Conservation (phyloP, 495 filamentous ascomycete genomes). For the Xylona heveae region DNA sequence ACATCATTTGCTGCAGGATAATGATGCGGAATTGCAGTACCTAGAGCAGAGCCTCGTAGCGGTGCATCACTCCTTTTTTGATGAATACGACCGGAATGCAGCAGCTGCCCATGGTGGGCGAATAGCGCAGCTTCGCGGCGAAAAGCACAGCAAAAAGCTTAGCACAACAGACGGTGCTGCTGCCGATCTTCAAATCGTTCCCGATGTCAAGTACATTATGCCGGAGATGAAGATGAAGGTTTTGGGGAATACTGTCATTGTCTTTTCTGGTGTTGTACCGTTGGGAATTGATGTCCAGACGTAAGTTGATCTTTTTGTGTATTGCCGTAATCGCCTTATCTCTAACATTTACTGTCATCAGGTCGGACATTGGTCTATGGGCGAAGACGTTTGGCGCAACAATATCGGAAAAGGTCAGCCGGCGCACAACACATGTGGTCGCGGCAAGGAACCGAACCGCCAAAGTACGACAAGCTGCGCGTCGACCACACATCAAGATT, state of each 20-base stretch:
- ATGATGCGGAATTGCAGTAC: constrained; percentile 56
- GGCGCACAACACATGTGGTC: constrained; percentile 43
- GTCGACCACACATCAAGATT: constrained; percentile 58
- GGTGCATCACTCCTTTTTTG: constrained; percentile 63
- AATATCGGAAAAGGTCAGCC: constrained; percentile 35
- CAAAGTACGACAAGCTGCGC: constrained; percentile 64
- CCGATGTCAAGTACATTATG: constrained; percentile 70
- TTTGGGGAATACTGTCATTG: constrained; percentile 46
- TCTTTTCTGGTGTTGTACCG: constrained; percentile 78
- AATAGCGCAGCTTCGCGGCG: constrained; percentile 34
- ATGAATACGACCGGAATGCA: constrained; percentile 44
- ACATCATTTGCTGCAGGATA: constrained; percentile 68
- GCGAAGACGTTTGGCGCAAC: constrained; percentile 66
- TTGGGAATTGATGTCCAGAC: constrained; percentile 47
- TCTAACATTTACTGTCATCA: constrained; percentile 12
- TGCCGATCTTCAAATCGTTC: constrained; percentile 46
- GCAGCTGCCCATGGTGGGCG: constrained; percentile 30
- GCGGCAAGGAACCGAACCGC: constrained; percentile 62
- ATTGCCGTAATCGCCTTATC: constrained; percentile 2
- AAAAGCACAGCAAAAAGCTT: constrained; percentile 20
- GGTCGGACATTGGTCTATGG: constrained; percentile 67
- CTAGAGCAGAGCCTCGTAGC: constrained; percentile 50
- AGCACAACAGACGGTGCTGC: constrained; percentile 5
- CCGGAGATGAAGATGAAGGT: constrained; percentile 51
- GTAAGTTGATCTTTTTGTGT: constrained; percentile 15